Evolutionary conservation across 148 eudicot genomes (phyloP).

Genomic region (Rhododendron ovatum): DNA sequence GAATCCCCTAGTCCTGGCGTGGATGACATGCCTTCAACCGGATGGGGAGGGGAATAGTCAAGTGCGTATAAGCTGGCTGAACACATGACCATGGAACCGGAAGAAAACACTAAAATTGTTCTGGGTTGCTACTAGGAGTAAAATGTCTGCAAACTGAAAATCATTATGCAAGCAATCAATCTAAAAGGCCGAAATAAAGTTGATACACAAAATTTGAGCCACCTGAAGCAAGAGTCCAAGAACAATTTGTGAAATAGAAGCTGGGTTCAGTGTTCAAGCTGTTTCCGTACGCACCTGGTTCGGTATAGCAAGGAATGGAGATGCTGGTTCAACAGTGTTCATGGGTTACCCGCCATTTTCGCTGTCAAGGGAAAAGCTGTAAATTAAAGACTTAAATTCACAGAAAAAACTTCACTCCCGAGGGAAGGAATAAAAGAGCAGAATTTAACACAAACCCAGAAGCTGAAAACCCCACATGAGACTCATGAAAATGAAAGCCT

Average conservation of each 20-base stretch:
- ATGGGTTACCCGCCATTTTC: conserved; percentile 10
- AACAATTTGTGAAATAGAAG: neutral
- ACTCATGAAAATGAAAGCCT: neutral
- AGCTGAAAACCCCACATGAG: neutral
- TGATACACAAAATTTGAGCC: neutral
- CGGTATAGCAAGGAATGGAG: neutral
- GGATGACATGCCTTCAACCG: too few species aligned
- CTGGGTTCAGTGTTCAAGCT: neutral
- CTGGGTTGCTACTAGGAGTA: neutral
- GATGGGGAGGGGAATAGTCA: too few species aligned
- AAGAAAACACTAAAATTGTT: neutral
- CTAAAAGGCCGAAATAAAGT: neutral
- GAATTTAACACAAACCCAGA: neutral
- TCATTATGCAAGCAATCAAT: neutral
- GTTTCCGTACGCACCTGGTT: conserved; percentile 4
- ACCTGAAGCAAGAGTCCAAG: neutral
- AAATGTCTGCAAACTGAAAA: neutral
- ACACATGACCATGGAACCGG: too few species aligned
- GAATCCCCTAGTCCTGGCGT: too few species aligned
- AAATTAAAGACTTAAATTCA: neutral
- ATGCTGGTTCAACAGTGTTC: neutral
- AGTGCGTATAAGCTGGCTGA: too few species aligned
- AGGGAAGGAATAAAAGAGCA: neutral
- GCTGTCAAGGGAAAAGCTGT: neutral
- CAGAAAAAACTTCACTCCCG: neutral